Evolutionary conservation across 176 grass and related monocot genomes (phyloP).

Genomic region (Phoenix dactylifera): DNA sequence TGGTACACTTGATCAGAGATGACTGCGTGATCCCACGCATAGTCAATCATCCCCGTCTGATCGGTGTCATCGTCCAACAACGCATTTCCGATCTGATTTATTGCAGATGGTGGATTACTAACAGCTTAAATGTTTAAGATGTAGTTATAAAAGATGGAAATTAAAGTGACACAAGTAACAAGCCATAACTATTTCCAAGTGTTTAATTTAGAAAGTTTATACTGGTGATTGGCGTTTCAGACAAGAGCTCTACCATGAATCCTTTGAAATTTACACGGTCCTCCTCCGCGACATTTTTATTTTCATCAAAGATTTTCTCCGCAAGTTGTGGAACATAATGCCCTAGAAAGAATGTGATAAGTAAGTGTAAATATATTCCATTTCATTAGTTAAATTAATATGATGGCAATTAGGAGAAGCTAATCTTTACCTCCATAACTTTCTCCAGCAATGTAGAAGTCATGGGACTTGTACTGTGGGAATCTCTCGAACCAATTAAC

Average conservation of each 20-base stretch:
- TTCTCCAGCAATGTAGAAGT: slow-evolving; percentile 61
- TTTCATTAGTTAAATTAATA: no score
- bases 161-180: no score
- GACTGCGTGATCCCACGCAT: slow-evolving; percentile 42
- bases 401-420: no score
- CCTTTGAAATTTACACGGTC: slow-evolving; percentile 45
- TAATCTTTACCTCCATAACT: slow-evolving; percentile 39
- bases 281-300: slow-evolving; percentile 18
- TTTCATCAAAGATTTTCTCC: slow-evolving; percentile 37
- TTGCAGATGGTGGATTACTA: neutral
- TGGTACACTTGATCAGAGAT: slow-evolving; percentile 42
- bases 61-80: slow-evolving; percentile 44
- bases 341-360: slow-evolving; percentile 13
- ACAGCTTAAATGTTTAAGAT: no score
- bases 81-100: slow-evolving; percentile 38
- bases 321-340: slow-evolving; percentile 50
- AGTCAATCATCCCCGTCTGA: slow-evolving; percentile 35
- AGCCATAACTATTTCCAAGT: no score
- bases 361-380: no score
- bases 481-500: slow-evolving; percentile 14
- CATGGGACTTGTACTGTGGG: slow-evolving; percentile 42
- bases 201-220: no score
- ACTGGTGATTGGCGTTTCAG: neutral
- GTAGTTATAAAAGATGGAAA: no score
- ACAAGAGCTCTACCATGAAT: slow-evolving; percentile 18